Conservation (phyloP, 2,329 filamentous ascomycete genomes). For the Fusarium sp. region DNA sequence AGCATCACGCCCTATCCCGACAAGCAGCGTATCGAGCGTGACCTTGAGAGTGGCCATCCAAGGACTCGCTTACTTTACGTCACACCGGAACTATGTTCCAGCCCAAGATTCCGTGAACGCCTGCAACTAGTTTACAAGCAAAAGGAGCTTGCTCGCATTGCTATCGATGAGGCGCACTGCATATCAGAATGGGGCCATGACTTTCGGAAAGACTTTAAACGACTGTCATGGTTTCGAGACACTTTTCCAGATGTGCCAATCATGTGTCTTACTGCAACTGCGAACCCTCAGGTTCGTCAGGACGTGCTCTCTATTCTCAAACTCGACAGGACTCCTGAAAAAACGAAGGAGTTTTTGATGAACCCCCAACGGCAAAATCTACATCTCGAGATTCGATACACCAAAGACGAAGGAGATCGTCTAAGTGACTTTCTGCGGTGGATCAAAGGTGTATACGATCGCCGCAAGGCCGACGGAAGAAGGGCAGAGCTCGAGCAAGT, state of each 20-base stretch:
- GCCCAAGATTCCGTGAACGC: conserved; percentile 80
- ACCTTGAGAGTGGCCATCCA: conserved; percentile 90
- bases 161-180: conserved; percentile 95
- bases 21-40: conserved; percentile 77
- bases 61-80: conserved; percentile 88
- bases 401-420: conserved; percentile 79
- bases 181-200: conserved; percentile 99
- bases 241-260: conserved; percentile 88
- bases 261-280: conserved; percentile 93
- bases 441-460: conserved; percentile 79
- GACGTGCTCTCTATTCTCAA: conserved; percentile 85
- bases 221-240: conserved; percentile 85
- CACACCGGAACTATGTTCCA: conserved; percentile 88
- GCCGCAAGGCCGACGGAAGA: conserved; percentile 72
- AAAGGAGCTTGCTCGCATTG: conserved; percentile 86
- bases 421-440: conserved; percentile 81
- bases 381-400: conserved; percentile 91
- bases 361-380: conserved; percentile 87
- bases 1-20: conserved; percentile 78
- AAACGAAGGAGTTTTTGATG: conserved; percentile 83
- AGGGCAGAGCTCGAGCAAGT: conserved; percentile 68
- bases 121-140: conserved; percentile 82
- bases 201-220: conserved; percentile 92
- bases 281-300: conserved; percentile 82
- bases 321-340: conserved; percentile 69